Evolutionary conservation across 2,329 filamentous ascomycete species (phyloP).

Genomic region (Xylaria hypoxylon): DNA sequence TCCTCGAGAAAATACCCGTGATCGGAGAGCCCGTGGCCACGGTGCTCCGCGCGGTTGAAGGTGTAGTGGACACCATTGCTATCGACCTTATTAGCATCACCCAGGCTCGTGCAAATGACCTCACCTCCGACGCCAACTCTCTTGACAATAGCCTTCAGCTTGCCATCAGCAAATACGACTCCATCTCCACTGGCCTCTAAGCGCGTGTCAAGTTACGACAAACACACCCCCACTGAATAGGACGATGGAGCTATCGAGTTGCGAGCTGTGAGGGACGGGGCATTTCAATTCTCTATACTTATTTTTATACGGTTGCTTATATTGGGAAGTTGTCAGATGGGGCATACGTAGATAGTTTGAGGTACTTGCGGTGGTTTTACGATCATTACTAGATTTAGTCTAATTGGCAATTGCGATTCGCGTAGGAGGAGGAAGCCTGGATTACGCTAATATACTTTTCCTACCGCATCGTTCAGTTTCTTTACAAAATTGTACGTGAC

Average conservation of each 20-base stretch:
- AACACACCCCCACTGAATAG: no score
- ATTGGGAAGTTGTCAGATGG: neutral
- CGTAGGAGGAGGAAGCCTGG: neutral
- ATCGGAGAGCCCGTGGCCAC: slow-evolving; percentile 35
- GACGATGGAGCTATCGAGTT: neutral
- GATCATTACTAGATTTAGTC: slow-evolving; percentile 5
- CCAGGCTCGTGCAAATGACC: neutral
- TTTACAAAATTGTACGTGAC: no score
- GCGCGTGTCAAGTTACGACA: no score
- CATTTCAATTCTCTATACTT: slow-evolving; percentile 20
- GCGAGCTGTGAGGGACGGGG: neutral
- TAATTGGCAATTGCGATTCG: neutral
- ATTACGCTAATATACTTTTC: neutral
- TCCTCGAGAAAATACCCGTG: slow-evolving; percentile 27
- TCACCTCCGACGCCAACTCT: slow-evolving; percentile 27
- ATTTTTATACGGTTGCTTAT: slow-evolving; percentile 9
- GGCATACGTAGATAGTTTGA: neutral
- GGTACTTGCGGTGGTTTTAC: neutral
- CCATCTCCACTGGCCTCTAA: slow-evolving; percentile 9
- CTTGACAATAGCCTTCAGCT: slow-evolving; percentile 24
- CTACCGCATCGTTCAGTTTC: neutral
- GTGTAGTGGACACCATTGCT: slow-evolving; percentile 29
- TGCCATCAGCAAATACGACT: slow-evolving; percentile 21
- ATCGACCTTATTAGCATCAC: slow-evolving; percentile 27
- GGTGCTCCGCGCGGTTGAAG: slow-evolving; percentile 31